These are phyloP conservation scores for Purpureocillium lavendulum DNA, from an alignment of 2,329 filamentous ascomycete genomes.

Conservation along the genomic window DNA sequence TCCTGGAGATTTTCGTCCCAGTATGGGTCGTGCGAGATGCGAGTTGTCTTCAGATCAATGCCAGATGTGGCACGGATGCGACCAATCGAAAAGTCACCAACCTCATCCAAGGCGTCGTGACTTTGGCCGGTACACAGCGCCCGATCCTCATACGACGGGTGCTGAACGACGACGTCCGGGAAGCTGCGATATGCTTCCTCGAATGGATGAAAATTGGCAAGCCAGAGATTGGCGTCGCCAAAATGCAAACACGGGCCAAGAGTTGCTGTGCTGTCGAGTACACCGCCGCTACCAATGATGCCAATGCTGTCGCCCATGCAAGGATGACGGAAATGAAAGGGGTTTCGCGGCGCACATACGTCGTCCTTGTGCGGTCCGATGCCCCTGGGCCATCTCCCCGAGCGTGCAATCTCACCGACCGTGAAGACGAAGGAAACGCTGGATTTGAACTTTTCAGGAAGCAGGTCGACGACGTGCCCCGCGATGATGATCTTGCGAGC, in stretches of 20 bases:
- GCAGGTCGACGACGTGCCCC: slow-evolving; percentile 30
- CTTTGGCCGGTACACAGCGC: slow-evolving; percentile 22
- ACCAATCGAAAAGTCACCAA: slow-evolving; percentile 23
- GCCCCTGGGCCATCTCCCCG: slow-evolving; percentile 30
- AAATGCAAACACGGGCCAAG: slow-evolving; percentile 31
- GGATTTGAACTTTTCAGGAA: slow-evolving; percentile 22
- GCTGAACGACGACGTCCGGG: slow-evolving; percentile 23
- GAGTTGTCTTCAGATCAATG: slow-evolving; percentile 31
- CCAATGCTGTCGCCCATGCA: slow-evolving; percentile 39
- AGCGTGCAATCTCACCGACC: slow-evolving; percentile 25
- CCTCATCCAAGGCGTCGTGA: slow-evolving; percentile 26
- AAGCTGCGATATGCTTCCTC: slow-evolving; percentile 23
- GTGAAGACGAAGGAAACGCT: slow-evolving; percentile 28
- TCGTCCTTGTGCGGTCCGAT: slow-evolving; percentile 29
- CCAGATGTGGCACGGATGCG: slow-evolving; percentile 30
- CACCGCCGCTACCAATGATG: slow-evolving; percentile 16
- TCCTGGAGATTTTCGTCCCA: slow-evolving; percentile 33
- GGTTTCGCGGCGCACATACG: slow-evolving; percentile 30
- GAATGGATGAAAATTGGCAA: slow-evolving; percentile 36
- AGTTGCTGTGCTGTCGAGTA: slow-evolving; percentile 29
- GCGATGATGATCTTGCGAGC: slow-evolving; percentile 29
- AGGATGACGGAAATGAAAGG: slow-evolving; percentile 31
- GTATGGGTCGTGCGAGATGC: slow-evolving; percentile 34
- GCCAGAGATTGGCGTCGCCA: slow-evolving; percentile 29
- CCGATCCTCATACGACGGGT: slow-evolving; percentile 33